These are phyloP conservation scores for Epipyxis sp. DNA, from an alignment of 108 stramenopile genomes.

Conservation along the genomic window DNA sequence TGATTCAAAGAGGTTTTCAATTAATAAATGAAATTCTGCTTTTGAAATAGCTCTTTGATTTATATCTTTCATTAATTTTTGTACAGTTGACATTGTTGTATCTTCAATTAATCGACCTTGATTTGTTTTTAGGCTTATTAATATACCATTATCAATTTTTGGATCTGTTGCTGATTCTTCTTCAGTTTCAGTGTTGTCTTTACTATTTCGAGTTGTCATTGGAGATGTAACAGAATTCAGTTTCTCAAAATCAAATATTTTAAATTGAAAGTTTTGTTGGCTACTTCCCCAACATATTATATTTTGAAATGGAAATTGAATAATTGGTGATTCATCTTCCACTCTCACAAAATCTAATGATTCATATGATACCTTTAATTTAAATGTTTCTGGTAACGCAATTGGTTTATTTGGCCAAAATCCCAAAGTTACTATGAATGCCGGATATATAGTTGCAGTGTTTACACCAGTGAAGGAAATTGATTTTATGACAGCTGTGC, in stretches of 20 bases:
- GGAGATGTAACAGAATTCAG: no score
- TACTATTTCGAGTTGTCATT: no score
- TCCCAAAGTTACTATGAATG: not conserved
- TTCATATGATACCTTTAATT: not conserved
- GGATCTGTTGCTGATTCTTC: not conserved
- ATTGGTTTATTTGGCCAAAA: conserved; percentile 2
- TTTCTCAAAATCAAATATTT: conserved; percentile 12
- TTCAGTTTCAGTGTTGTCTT: no score
- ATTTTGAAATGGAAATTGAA: conserved; percentile 20
- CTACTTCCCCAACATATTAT: conserved; percentile 3
- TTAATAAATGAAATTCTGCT: not conserved
- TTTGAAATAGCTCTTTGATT: not conserved
- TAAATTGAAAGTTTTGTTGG: conserved; percentile 19
- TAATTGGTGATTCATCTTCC: not conserved
- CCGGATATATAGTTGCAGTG: not conserved
- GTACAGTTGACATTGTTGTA: not conserved
- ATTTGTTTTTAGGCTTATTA: not conserved
- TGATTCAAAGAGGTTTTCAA: not conserved
- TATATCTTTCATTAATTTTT: not conserved
- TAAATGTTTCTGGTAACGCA: not conserved
- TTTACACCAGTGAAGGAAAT: not conserved
- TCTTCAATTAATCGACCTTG: conserved; percentile 9
- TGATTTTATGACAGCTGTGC: not conserved
- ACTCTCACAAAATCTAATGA: not conserved
- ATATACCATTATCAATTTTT: not conserved